Conservation (phyloP, 345 rosid genomes). For the Citrus unshiu region DNA sequence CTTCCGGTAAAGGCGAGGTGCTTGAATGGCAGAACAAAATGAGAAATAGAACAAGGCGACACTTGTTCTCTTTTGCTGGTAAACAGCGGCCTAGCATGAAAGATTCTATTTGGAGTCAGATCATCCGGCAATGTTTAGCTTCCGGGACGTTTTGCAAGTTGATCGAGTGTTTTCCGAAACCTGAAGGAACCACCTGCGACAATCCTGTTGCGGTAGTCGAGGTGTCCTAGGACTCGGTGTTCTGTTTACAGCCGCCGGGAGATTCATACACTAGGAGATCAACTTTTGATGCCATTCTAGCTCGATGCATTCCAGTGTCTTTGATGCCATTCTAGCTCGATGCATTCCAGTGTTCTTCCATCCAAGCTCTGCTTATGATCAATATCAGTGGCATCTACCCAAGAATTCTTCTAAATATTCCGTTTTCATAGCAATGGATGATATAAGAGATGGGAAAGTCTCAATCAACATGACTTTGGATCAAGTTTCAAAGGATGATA, state of each 20-base stretch:
- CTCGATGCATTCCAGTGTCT: slow-evolving; percentile 66
- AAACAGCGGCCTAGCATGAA: slow-evolving; percentile 34
- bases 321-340: slow-evolving; percentile 57
- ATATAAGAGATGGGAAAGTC: slow-evolving; percentile 18
- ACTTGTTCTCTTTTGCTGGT: slow-evolving; percentile 51
- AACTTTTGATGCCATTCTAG: slow-evolving; percentile 53
- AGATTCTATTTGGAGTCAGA: slow-evolving; percentile 34
- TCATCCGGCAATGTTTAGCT: slow-evolving; percentile 42
- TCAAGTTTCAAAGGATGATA: slow-evolving; percentile 22
- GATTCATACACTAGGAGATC: slow-evolving; percentile 63
- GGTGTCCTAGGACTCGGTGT: slow-evolving; percentile 35
- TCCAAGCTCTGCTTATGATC: slow-evolving; percentile 43
- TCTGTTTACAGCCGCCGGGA: slow-evolving; percentile 60
- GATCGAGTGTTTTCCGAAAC: slow-evolving; percentile 26
- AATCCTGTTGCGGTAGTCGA: slow-evolving; percentile 39
- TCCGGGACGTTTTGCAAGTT: slow-evolving; percentile 31
- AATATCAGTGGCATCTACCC: slow-evolving; percentile 55
- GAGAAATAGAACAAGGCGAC: slow-evolving; percentile 17
- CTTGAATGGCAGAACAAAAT: slow-evolving; percentile 42
- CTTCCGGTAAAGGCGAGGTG: slow-evolving; percentile 27
- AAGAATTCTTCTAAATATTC: slow-evolving; percentile 34
- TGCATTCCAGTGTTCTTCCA: slow-evolving; percentile 68
- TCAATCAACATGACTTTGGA: slow-evolving; percentile 27
- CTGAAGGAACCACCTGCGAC: slow-evolving; percentile 26
- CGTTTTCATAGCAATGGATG: slow-evolving; percentile 36